phyloP scores from a whole-genome alignment of 768 basidiomycete genomes.

The Podaxis carcinomalis region DNA sequence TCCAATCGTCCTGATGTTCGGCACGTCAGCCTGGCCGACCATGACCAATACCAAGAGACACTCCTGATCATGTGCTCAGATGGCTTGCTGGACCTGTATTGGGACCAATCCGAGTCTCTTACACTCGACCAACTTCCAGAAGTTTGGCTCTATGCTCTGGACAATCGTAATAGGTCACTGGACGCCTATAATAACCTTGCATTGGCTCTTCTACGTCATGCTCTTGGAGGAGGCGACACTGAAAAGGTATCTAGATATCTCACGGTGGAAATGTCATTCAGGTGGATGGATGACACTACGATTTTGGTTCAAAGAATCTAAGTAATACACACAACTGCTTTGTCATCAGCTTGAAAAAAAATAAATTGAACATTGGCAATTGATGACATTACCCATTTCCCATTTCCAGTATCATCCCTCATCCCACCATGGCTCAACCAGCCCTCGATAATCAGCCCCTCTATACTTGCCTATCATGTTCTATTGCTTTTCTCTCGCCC shows the following conservation, averaged over 20 bases:
- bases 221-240: conserved; percentile 37
- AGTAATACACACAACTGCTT: conserved; percentile 1
- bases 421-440: conserved; percentile 26
- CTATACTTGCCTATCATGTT: conserved; percentile 90
- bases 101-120: conserved; percentile 20
- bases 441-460: conserved; percentile 29
- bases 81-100: conserved; percentile 45
- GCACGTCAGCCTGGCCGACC: conserved; percentile 29
- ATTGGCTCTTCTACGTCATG: conserved; percentile 38
- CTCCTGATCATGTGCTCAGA: conserved; percentile 47
- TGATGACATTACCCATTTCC: not conserved
- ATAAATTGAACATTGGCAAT: not conserved
- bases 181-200: conserved; percentile 25
- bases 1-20: conserved; percentile 38
- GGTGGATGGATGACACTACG: conserved; percentile 62
- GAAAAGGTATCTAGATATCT: conserved; percentile 40
- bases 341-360: not conserved
- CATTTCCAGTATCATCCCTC: not conserved
- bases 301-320: conserved; percentile 36
- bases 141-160: conserved; percentile 30
- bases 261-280: conserved; percentile 40
- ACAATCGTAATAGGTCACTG: conserved; percentile 13
- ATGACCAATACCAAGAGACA: conserved; percentile 15
- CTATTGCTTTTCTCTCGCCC: conserved; percentile 78
- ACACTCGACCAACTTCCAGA: conserved; percentile 24